Evolutionary conservation across 1,284 basidiomycete genomes (phyloP).

Genomic region (Puccinia novopanici): DNA sequence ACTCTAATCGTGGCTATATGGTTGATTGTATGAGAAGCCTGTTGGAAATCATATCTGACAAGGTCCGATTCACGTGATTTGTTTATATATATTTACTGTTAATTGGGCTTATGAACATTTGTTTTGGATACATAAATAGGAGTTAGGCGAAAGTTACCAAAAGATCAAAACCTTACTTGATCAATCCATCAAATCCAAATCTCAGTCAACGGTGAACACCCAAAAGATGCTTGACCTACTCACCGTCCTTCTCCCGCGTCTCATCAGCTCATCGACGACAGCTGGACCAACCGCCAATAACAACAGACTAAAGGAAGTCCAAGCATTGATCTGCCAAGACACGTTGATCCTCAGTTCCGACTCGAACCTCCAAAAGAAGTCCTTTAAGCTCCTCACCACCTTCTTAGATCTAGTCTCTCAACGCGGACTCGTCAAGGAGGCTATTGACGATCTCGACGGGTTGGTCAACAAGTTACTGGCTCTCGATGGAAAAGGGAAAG

Average conservation of each 20-base stretch:
- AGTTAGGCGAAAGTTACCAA: constrained; percentile 26
- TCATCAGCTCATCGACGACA: background rate
- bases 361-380: constrained; percentile 23
- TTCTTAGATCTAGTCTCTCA: constrained; percentile 18
- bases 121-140: background rate
- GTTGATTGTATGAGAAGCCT: constrained; percentile 39
- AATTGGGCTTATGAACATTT: background rate
- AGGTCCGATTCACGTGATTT: constrained; percentile 25
- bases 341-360: background rate
- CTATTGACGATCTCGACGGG: constrained; percentile 8
- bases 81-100: too few species aligned
- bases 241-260: constrained; percentile 1
- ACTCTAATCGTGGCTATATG: constrained; percentile 36
- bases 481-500: background rate
- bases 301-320: constrained; percentile 15
- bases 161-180: constrained; percentile 33
- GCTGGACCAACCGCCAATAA: background rate
- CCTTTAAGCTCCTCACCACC: constrained; percentile 22
- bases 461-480: constrained; percentile 16
- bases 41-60: constrained; percentile 12
- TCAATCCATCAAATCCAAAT: constrained; percentile 18
- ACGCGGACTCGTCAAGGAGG: background rate
- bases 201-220: constrained; percentile 12
- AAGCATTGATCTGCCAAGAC: constrained; percentile 16
- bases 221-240: constrained; percentile 33